Conservation (phyloP, 495 filamentous ascomycete species). For the Hypoxylon rickii region DNA sequence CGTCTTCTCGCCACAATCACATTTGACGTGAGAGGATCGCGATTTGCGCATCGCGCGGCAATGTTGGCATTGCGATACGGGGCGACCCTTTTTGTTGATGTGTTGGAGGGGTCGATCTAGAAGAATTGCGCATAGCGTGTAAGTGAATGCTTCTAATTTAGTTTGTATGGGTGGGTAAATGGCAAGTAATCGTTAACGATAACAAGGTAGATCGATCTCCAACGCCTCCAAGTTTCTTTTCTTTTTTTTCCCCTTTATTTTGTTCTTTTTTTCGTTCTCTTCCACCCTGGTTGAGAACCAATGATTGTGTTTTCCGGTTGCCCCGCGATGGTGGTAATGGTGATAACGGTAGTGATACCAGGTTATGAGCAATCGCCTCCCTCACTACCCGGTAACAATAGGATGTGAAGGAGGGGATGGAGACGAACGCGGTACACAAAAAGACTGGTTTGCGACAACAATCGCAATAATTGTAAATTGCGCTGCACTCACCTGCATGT, state of each 20-base stretch:
- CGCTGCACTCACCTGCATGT: conserved; percentile 72
- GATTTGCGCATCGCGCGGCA: conserved; percentile 97
- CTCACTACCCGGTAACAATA: no score
- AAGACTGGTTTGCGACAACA: conserved; percentile 25
- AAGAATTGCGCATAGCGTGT: conserved; percentile 28
- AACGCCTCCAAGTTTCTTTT: conserved; percentile 7
- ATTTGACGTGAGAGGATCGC: conserved; percentile 92
- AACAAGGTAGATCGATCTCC: background rate
- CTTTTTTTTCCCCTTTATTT: background rate
- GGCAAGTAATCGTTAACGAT: background rate
- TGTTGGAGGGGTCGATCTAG: conserved; percentile 90
- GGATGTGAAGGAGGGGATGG: conserved; percentile 11
- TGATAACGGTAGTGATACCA: conserved; percentile 2
- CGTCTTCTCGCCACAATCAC: conserved; percentile 94
- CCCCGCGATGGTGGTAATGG: conserved; percentile 41
- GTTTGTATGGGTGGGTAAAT: background rate
- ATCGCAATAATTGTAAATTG: no score
- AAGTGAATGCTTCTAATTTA: conserved; percentile 25
- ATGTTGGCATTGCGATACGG: conserved; percentile 97
- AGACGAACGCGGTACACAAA: conserved; percentile 1
- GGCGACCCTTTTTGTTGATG: conserved; percentile 98
- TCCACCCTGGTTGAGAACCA: conserved; percentile 1
- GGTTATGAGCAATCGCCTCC: no score
- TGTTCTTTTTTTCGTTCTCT: background rate
- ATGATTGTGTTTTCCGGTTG: conserved; percentile 28